These are phyloP conservation scores for Ascoidea tarda DNA, from an alignment of 805 yeast species.

Conservation along the genomic window DNA sequence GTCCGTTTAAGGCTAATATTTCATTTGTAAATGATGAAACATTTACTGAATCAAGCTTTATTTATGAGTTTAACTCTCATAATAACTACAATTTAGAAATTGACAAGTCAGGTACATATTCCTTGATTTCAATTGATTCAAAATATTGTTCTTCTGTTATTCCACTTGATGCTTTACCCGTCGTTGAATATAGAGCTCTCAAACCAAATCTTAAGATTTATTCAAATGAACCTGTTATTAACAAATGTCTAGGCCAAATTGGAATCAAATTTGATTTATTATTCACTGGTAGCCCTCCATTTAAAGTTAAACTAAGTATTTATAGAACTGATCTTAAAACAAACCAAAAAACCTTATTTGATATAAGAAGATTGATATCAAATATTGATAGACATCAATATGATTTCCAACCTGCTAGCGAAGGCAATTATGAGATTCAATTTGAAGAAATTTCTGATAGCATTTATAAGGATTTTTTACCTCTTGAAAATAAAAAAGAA, in stretches of 20 bases:
- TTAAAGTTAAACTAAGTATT: slow-evolving; percentile 46
- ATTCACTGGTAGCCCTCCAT: slow-evolving; percentile 73
- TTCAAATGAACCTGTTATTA: slow-evolving; percentile 40
- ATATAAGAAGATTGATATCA: slow-evolving; percentile 22
- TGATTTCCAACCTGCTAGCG: slow-evolving; percentile 61
- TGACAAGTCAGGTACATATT: slow-evolving; percentile 53
- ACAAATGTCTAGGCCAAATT: slow-evolving; percentile 84
- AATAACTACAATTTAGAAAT: slow-evolving; percentile 23
- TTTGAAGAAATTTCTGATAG: slow-evolving; percentile 54
- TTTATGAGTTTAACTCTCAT: slow-evolving; percentile 15
- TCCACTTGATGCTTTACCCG: slow-evolving; percentile 43
- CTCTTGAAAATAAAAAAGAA: slow-evolving; percentile 20
- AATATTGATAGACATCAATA: slow-evolving; percentile 37
- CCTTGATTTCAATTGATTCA: slow-evolving; percentile 38
- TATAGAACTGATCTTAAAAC: slow-evolving; percentile 34
- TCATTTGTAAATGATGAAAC: slow-evolving; percentile 17
- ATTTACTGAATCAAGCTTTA: slow-evolving; percentile 10
- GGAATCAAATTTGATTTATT: slow-evolving; percentile 66
- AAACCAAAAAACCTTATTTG: slow-evolving; percentile 18
- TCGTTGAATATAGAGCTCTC: slow-evolving; percentile 18
- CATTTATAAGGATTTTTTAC: slow-evolving; percentile 33
- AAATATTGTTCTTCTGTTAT: slow-evolving; percentile 55
- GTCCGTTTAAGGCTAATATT: slow-evolving; percentile 22
- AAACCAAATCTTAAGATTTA: slow-evolving; percentile 28
- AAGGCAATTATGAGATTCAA: slow-evolving; percentile 69